These are phyloP conservation scores for Globisporangium cederbergense DNA, from an alignment of 352 stramenopile genomes.

Conservation along the genomic window DNA sequence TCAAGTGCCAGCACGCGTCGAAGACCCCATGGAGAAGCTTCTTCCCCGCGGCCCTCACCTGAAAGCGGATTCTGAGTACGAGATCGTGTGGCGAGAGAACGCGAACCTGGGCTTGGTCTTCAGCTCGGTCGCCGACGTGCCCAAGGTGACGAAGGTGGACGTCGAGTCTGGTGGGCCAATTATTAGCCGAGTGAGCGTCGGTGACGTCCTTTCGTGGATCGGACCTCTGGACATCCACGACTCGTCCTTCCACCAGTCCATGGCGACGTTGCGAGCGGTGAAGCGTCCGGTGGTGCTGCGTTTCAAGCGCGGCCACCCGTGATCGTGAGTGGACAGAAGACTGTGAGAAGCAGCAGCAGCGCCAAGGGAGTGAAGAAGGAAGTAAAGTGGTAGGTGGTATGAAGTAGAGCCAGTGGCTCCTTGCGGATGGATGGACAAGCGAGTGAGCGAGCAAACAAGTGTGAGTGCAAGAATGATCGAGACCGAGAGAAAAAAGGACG, in stretches of 20 bases:
- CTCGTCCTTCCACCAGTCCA: slow-evolving; percentile 82
- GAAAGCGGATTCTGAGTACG: slow-evolving; percentile 68
- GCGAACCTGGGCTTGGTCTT: slow-evolving; percentile 83
- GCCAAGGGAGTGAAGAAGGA: slow-evolving; percentile 10
- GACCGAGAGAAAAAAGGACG: background rate
- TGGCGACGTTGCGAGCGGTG: slow-evolving; percentile 75
- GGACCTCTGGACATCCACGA: slow-evolving; percentile 72
- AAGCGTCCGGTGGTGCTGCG: slow-evolving; percentile 81
- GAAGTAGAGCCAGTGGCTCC: slow-evolving; percentile 12
- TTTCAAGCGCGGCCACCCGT: slow-evolving; percentile 52
- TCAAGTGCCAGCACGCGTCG: slow-evolving; percentile 14
- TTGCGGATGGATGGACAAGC: background rate
- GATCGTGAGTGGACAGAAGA: background rate
- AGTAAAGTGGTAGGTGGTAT: slow-evolving; percentile 20
- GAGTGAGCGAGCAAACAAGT: slow-evolving; percentile 10
- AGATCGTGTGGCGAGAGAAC: slow-evolving; percentile 83
- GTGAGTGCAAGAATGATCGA: slow-evolving; percentile 1
- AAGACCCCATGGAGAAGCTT: slow-evolving; percentile 39
- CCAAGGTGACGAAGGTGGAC: slow-evolving; percentile 83
- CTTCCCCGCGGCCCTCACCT: slow-evolving; percentile 53
- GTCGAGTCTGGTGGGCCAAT: slow-evolving; percentile 68
- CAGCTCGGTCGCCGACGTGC: slow-evolving; percentile 70
- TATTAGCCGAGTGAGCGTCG: slow-evolving; percentile 67
- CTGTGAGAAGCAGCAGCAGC: background rate
- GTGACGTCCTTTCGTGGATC: slow-evolving; percentile 77